These are phyloP conservation scores for Discostella pseudostelligera DNA, from an alignment of 108 stramenopile genomes.

Conservation along the genomic window DNA sequence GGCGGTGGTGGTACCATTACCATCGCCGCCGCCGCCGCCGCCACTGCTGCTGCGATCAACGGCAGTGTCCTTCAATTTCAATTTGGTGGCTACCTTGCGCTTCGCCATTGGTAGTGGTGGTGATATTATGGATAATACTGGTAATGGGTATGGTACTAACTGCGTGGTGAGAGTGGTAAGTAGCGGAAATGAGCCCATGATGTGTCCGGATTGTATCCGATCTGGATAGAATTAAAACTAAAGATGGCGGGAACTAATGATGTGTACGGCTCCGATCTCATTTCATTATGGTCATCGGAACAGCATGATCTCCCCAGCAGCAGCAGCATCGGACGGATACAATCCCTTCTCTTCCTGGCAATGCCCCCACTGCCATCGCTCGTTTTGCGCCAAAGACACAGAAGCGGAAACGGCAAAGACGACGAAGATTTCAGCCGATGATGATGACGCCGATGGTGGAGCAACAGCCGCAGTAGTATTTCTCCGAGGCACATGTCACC, in stretches of 20 bases:
- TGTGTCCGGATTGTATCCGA: no score
- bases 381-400: no score
- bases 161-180: no score
- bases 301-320: no score
- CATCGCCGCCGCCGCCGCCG: neutral
- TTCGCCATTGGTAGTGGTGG: slow-evolving; percentile 1
- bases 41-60: neutral
- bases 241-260: no score
- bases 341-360: neutral
- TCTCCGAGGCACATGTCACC: neutral
- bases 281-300: no score
- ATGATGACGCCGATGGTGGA: neutral
- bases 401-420: no score
- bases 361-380: neutral
- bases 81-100: slow-evolving; percentile 12
- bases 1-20: neutral
- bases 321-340: no score
- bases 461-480: neutral
- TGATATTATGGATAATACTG: neutral
- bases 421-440: neutral
- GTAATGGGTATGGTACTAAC: slow-evolving; percentile 2
- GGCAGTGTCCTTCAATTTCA: neutral
- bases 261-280: no score
- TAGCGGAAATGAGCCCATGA: no score
- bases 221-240: no score